Percentiles rank a stretch among this genome's conserved stretches.
Evolutionary conservation across 306 rosid genomes (phyloP).

Genomic region (Dryas octopetala): DNA sequence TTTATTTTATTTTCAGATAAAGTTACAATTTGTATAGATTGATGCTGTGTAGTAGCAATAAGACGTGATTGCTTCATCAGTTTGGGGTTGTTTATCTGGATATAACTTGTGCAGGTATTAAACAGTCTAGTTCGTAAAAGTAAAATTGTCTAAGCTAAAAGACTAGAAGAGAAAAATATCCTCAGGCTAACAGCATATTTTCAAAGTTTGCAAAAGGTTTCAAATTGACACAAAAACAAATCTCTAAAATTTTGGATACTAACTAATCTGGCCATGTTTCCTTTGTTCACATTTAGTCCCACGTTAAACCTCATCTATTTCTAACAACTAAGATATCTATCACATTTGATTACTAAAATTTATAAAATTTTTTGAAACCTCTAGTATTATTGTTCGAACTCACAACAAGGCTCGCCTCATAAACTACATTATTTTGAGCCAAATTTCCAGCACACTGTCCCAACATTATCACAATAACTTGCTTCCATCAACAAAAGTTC

Average conservation of each 20-base stretch:
- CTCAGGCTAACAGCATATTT: background rate
- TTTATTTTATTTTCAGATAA: constrained; percentile 28
- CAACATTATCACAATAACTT: constrained; percentile 16
- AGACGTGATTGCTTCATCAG: constrained; percentile 11
- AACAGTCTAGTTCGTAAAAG: background rate
- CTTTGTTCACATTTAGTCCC: too few species aligned
- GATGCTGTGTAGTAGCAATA: constrained; percentile 32
- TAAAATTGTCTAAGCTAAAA: background rate
- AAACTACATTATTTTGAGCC: background rate
- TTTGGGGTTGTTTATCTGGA: background rate
- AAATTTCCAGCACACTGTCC: constrained; percentile 12
- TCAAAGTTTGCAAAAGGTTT: background rate
- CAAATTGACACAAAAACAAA: background rate
- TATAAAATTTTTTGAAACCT: background rate
- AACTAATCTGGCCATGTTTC: too few species aligned
- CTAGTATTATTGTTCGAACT: background rate
- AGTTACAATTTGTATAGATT: constrained; percentile 49
- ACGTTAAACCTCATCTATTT: background rate
- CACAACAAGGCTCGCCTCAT: background rate
- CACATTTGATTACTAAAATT: background rate
- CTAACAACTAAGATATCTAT: background rate
- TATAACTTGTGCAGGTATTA: background rate
- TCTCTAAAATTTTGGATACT: too few species aligned
- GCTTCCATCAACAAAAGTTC: constrained; percentile 27
- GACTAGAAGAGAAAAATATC: background rate